Conservation (phyloP, 768 basidiomycete species). For the Xerocomus brunneocitrinus region DNA sequence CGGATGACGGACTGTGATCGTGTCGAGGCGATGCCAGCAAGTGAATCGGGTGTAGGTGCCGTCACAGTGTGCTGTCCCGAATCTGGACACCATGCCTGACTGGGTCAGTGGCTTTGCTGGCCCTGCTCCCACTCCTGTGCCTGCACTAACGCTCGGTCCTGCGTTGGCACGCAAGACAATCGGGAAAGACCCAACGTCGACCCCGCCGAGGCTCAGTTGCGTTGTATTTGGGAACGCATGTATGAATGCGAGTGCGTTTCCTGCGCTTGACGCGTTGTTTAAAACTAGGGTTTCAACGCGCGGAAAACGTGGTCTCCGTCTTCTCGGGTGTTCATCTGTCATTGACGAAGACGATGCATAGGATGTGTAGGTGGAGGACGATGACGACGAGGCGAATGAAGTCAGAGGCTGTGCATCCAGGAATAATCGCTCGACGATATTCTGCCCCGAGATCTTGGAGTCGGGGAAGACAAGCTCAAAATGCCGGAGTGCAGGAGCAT, state of each 20-base stretch:
- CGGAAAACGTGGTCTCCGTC: conserved; percentile 23
- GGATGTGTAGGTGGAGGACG: conserved; percentile 1
- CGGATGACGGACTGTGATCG: conserved; percentile 22
- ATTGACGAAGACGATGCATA: neutral
- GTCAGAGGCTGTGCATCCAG: conserved; percentile 2
- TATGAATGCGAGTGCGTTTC: conserved; percentile 22
- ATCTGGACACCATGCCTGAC: neutral
- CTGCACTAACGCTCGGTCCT: neutral
- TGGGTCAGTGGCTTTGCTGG: neutral
- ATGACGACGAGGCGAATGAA: neutral
- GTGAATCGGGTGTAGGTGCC: conserved; percentile 5
- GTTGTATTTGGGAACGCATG: conserved; percentile 23
- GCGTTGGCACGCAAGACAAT: conserved; percentile 10
- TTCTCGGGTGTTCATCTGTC: neutral
- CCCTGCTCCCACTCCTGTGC: neutral
- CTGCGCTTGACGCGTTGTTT: conserved; percentile 23
- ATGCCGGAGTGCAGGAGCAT: conserved; percentile 27
- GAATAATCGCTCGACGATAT: conserved; percentile 23
- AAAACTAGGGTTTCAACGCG: conserved; percentile 25
- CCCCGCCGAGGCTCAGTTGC: conserved; percentile 21
- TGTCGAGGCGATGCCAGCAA: conserved; percentile 18
- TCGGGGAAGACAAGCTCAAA: conserved; percentile 33
- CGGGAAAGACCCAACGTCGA: conserved; percentile 25
- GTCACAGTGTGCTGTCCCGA: neutral
- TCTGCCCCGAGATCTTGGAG: conserved; percentile 26